Conservation (phyloP, 129 eudicot species). For the Flaveria robusta region DNA sequence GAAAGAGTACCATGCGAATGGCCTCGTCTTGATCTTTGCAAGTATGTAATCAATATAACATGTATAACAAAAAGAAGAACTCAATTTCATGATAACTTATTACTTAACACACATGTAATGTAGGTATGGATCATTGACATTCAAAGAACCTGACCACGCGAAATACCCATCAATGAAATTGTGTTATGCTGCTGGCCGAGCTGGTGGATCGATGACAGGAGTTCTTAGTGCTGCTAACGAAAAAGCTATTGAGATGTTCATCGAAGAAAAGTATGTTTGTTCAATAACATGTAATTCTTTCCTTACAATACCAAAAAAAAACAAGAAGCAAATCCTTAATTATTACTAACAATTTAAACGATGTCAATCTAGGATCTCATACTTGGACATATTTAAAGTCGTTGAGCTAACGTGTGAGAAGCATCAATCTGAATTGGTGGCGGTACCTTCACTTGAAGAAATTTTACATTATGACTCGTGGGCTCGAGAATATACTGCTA, state of each 20-base stretch:
- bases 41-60: conserved; percentile 40
- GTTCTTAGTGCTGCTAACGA: conserved; percentile 95
- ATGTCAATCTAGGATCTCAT: conserved; percentile 59
- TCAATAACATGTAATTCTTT: background rate
- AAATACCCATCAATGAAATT: conserved; percentile 93
- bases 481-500: conserved; percentile 77
- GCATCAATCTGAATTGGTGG: conserved; percentile 67
- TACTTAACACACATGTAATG: background rate
- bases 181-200: conserved; percentile 92
- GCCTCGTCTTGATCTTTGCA: conserved; percentile 97
- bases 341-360: background rate
- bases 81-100: background rate
- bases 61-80: background rate
- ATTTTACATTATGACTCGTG: conserved; percentile 80
- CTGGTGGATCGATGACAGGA: conserved; percentile 97
- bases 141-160: conserved; percentile 79
- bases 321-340: too few species aligned
- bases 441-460: conserved; percentile 69
- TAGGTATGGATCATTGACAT: conserved; percentile 87
- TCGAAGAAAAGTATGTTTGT: conserved; percentile 69
- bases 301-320: background rate
- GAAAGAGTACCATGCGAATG: conserved; percentile 84
- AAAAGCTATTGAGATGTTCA: conserved; percentile 91
- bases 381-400: conserved; percentile 86
- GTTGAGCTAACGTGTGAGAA: conserved; percentile 74